Base-by-base conservation (phyloP, 2,329 filamentous ascomycete species). In the Anisogramma anomala region DNA sequence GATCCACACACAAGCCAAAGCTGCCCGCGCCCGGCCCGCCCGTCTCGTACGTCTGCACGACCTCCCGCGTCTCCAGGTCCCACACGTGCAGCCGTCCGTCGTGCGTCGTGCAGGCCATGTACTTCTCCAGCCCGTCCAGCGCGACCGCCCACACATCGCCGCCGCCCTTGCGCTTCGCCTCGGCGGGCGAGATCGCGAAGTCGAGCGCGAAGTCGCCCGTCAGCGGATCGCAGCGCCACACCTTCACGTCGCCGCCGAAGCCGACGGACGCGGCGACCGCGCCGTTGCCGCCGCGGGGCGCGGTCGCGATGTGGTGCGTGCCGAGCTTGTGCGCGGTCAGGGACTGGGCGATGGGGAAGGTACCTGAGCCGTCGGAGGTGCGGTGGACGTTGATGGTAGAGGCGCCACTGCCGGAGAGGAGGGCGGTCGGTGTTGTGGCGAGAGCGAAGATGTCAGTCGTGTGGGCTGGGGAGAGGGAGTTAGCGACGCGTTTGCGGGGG, bases 61-160 rank as follows among this genome's bases (percentile, higher is more conserved):
- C 61, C 27, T 74, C 67, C 27, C 66, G 63, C 10, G 63, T 68
- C 36, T 65, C 55, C 22, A 81, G 61, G 56, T 94, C 80, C 85
- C 88, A 96, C 30, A 96, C 83, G 52, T 88, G 87, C 55, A 96
- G 78, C 41, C 82, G 77, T 3, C 91, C 91, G 56, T 93, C 84
- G 54, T 87, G 82, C 3, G 85, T 91, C 11, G 86, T 93, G 50
- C 79, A 78, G n/a, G 87, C 87, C 13, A 96, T 71, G 55, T 81
- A 91, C 49, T 78, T 74, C 36, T 91, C 91, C 56, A 94, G 80
- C 47, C 80, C 76, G 54, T 83, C 94, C 48, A 98, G 67, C 1
- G 86, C 82, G 50, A 95, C 68, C 0, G 89, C 87, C 91, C 91
- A 98, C 8, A 82, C 72, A 54, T 89, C 82, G 31, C 79, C 70